phyloP scores from a whole-genome alignment of 306 rosid species.

The Betula pendula region DNA sequence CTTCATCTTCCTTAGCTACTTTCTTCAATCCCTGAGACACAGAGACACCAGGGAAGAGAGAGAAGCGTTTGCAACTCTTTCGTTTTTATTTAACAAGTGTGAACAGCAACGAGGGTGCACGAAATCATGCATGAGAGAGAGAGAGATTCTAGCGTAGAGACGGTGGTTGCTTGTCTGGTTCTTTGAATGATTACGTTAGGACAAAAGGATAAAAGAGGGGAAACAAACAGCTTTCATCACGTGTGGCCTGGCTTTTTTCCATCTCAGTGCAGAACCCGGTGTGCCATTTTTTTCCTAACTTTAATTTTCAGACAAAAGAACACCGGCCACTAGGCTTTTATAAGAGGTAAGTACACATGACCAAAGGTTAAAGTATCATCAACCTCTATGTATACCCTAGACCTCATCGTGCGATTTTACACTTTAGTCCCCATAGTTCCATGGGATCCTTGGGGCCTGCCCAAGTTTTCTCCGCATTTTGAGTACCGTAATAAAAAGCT shows the following conservation, averaged over 20 bases:
- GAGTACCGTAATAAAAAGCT: no score
- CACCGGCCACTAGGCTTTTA: neutral
- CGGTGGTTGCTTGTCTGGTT: constrained; percentile 56
- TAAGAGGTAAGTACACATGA: neutral
- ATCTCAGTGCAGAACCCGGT: neutral
- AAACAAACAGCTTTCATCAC: constrained; percentile 31
- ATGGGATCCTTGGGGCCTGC: no score
- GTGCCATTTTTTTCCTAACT: neutral
- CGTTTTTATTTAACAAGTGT: neutral
- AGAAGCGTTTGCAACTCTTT: neutral
- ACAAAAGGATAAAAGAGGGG: constrained; percentile 34
- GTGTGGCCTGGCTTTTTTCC: constrained; percentile 16
- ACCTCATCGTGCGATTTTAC: no score
- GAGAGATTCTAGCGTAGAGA: neutral
- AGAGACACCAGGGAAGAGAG: neutral
- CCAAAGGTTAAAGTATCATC: no score
- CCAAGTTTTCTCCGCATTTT: no score
- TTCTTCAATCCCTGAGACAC: neutral
- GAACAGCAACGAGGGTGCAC: neutral
- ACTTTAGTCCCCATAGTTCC: no score
- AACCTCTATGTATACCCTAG: no score
- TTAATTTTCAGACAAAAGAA: neutral
- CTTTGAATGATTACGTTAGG: constrained; percentile 49
- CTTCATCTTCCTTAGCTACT: constrained; percentile 17
- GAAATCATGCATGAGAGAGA: constrained; percentile 2